A percentile compares a stretch with the other conserved stretches of the same genome.
Evolutionary conservation across 2,329 filamentous ascomycete genomes (phyloP).

Genomic region (Ceratocystis papillata): DNA sequence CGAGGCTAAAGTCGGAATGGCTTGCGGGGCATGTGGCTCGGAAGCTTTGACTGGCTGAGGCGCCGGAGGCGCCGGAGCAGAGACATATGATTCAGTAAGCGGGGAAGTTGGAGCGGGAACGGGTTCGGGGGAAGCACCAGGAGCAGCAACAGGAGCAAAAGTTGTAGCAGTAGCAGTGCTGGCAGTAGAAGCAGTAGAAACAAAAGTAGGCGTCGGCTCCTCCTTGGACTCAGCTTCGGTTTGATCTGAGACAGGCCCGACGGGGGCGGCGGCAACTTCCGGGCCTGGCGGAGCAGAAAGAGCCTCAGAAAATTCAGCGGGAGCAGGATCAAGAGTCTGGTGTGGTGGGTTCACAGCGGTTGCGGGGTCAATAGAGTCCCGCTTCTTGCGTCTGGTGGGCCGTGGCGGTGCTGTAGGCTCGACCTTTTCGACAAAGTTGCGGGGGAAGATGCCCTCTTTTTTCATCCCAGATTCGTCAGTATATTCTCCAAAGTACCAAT

Average conservation of each 20-base stretch:
- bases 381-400: constrained; percentile 65
- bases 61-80: constrained; percentile 28
- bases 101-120: constrained; percentile 32
- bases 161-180: not conserved
- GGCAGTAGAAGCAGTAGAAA: not conserved
- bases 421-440: constrained; percentile 95
- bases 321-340: constrained; percentile 28
- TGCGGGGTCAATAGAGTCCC: constrained; percentile 39
- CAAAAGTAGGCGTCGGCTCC: constrained; percentile 1
- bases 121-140: constrained; percentile 15
- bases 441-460: constrained; percentile 80
- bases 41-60: constrained; percentile 29
- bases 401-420: constrained; percentile 84
- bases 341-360: constrained; percentile 30
- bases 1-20: constrained; percentile 33
- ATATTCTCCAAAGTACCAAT: constrained; percentile 91
- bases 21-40: constrained; percentile 31
- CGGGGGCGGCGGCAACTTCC: constrained; percentile 29
- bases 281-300: constrained; percentile 15
- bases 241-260: not conserved
- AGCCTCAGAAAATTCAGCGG: constrained; percentile 18
- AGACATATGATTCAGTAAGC: constrained; percentile 28
- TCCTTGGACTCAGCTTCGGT: constrained; percentile 8
- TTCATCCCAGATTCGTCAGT: constrained; percentile 61
- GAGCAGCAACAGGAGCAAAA: constrained; percentile 1